A percentile compares a stretch with the other conserved stretches of the same genome.
These are phyloP conservation scores for Mycena polygramma DNA, from an alignment of 768 basidiomycete genomes.

Conservation along the genomic window DNA sequence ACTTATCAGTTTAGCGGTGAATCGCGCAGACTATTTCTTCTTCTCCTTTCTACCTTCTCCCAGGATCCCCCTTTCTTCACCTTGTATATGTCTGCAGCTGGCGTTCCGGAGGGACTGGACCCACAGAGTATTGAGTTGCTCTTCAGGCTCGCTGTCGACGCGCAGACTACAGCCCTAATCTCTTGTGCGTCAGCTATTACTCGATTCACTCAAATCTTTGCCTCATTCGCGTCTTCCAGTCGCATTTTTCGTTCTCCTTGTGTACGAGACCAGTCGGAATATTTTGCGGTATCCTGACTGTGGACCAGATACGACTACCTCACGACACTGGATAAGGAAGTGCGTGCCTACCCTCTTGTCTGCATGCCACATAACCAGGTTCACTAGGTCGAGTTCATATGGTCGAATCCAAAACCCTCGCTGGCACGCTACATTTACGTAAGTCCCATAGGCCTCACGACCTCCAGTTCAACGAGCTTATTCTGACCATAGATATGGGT, in stretches of 20 bases:
- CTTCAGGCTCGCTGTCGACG: neutral
- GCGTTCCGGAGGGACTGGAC: neutral
- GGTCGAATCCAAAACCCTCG: neutral
- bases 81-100: neutral
- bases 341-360: neutral
- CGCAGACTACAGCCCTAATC: slow-evolving; percentile 11
- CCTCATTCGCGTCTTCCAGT: neutral
- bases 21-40: too few relatives aligned
- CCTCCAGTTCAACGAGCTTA: neutral
- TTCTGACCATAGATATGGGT: neutral
- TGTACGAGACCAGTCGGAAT: neutral
- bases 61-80: neutral
- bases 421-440: neutral
- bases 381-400: neutral
- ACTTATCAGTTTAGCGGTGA: too few relatives aligned
- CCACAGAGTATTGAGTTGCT: neutral
- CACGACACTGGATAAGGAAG: slow-evolving; percentile 1
- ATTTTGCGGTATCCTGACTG: neutral
- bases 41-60: too few relatives aligned
- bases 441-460: neutral
- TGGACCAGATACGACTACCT: neutral
- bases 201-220: neutral
- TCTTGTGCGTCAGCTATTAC: neutral
- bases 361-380: too few relatives aligned
- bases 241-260: neutral